These are phyloP conservation scores for Adiantum capillusveneris DNA, from an alignment of 75 land plant species.

Conservation along the genomic window DNA sequence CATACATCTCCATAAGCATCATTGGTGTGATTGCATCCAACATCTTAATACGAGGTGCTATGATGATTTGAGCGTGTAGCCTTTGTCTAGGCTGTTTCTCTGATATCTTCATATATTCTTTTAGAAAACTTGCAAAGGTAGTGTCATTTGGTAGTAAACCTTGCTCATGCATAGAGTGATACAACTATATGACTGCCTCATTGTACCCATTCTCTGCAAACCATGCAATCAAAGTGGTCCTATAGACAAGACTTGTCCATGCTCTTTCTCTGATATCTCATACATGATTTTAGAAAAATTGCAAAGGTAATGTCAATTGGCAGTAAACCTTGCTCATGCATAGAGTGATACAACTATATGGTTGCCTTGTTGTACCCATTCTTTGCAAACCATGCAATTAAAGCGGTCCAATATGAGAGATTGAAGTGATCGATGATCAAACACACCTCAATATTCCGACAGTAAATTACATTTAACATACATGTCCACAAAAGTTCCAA, in stretches of 20 bases:
- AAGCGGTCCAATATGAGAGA: constrained; percentile 23
- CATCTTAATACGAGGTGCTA: constrained; percentile 5
- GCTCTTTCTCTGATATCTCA: too few species aligned
- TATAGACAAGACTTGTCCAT: too few species aligned
- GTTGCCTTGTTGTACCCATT: too few species aligned
- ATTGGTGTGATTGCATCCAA: constrained; percentile 23
- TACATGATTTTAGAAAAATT: too few species aligned
- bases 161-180: constrained; percentile 13
- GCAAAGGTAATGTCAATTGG: too few species aligned
- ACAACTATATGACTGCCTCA: not conserved
- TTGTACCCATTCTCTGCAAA: constrained; percentile 11
- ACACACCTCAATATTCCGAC: constrained; percentile 7
- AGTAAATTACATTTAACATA: constrained; percentile 16
- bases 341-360: too few species aligned
- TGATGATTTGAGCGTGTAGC: constrained; percentile 41
- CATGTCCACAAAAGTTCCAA: constrained; percentile 24
- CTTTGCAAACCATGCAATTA: too few species aligned
- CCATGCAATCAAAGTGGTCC: too few species aligned
- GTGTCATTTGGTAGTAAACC: constrained; percentile 37
- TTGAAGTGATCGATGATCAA: constrained; percentile 17
- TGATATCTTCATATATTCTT: constrained; percentile 44
- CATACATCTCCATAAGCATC: constrained; percentile 39
- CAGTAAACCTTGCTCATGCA: too few species aligned
- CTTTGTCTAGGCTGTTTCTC: constrained; percentile 43
- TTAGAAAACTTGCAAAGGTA: constrained; percentile 40